Evolutionary conservation across 1,284 basidiomycete species (phyloP), one percentile per base, ranked within the genome.

Genomic region (Mycena sp.): DNA sequence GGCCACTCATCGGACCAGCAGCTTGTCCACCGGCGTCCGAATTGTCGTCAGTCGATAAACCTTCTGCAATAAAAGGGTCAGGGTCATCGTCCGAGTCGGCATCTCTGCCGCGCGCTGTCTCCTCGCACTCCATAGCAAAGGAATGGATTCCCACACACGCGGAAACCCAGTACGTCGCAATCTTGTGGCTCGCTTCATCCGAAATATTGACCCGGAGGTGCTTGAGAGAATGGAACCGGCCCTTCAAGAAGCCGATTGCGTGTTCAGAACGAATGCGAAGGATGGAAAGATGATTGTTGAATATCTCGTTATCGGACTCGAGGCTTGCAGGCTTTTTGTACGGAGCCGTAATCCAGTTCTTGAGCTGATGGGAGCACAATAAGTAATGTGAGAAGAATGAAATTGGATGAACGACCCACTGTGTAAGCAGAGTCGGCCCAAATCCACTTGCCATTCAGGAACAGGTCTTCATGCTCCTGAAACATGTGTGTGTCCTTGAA

Each of bases 401-500:
- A 44, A 72, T 28, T 1, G 16, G 45, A 30, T 4, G 29, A 30
- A 45, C 29, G 21, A 62, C 61, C 17, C n/a, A 76, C 58, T 11
- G 74, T 72, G 69, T 80, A 80, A 23, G 77, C 73, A 11, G 74
- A 77, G 53, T 79, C 74, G 9, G 59, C 78, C 73, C 75, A 79
- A 3, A 78, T 70, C 57, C 68, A 79, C 58, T 79, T 74, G 25
- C 64, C 67, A 12, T 66, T 63, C 5, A 67, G 49, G 10, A 79
- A 63, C 5, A 76, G 28, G 2, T 29, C n/a, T 0, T 65, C 58
- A 65, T 73, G 73, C 5, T 77, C 58, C 19, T 67, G n/a, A 25
- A 53, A 56, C 0, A 73, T 52, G 1, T 52, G 25, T 2, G 77
- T 78, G 11, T 40, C 53, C 21, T 53, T 32, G 40, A 68, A 77